A percentile compares a stretch with the other conserved stretches of the same genome.
Evolutionary conservation across 352 stramenopile genomes (phyloP).

Genomic region (Globisporangium radiosum): DNA sequence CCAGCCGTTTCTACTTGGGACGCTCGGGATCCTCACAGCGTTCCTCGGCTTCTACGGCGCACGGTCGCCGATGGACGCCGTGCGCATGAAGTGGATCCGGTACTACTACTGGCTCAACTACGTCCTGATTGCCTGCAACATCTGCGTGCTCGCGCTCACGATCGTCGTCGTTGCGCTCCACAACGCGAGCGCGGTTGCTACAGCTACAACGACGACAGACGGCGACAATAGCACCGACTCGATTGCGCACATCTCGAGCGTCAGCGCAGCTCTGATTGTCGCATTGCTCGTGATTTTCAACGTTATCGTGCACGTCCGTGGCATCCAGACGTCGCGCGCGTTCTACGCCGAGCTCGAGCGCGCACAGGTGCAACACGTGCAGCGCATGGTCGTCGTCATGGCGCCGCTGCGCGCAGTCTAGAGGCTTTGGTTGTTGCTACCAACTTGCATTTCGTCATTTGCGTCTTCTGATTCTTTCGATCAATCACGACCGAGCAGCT

Average conservation of each 20-base stretch:
- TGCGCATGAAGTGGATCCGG: conserved; percentile 64
- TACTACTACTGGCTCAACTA: conserved; percentile 71
- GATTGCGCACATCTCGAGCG: conserved; percentile 29
- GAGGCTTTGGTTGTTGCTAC: too few species aligned
- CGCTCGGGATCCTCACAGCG: conserved; percentile 46
- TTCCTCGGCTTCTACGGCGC: conserved; percentile 62
- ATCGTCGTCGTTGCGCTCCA: conserved; percentile 27
- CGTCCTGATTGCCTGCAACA: conserved; percentile 55
- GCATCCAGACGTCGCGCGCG: conserved; percentile 24
- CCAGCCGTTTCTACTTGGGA: conserved; percentile 62
- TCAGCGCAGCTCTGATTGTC: conserved; percentile 38
- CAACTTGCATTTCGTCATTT: too few species aligned
- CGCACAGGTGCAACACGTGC: conserved; percentile 1
- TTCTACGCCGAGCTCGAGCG: conserved; percentile 33
- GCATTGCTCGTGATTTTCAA: conserved; percentile 46
- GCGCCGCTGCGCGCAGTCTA: conserved; percentile 7
- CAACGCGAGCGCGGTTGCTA: conserved; percentile 8
- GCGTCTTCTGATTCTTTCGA: too few species aligned
- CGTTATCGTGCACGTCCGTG: conserved; percentile 50
- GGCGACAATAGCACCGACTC: conserved; percentile 18
- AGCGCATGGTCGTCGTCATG: conserved; percentile 13
- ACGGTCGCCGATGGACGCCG: conserved; percentile 44
- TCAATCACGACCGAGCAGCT: too few species aligned
- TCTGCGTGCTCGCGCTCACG: conserved; percentile 51
- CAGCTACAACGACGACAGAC: background rate